Conservation (phyloP, 2,329 filamentous ascomycete genomes). For the Colletotrichum sidae region DNA sequence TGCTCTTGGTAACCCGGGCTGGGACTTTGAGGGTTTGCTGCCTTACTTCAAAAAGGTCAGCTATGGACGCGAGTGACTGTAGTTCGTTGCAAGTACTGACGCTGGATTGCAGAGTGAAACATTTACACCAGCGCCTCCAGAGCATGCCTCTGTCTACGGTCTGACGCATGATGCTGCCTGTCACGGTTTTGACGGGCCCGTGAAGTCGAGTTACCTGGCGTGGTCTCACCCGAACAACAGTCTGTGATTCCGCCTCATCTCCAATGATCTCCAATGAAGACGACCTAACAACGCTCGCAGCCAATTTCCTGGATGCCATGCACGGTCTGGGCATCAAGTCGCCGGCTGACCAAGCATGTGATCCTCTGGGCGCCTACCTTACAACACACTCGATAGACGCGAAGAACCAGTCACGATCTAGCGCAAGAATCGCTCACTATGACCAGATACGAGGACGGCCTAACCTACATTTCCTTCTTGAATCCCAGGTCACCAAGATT, state of each 20-base stretch:
- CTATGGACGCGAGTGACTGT: neutral
- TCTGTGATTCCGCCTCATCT: neutral
- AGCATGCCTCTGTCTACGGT: slow-evolving; percentile 34
- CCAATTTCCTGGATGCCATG: slow-evolving; percentile 20
- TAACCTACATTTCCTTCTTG: slow-evolving; percentile 36
- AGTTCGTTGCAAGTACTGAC: neutral
- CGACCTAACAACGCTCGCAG: neutral
- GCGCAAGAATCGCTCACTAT: slow-evolving; percentile 22
- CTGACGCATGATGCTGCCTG: slow-evolving; percentile 35
- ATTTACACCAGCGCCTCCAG: slow-evolving; percentile 36
- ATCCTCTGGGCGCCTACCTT: slow-evolving; percentile 21
- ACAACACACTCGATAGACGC: slow-evolving; percentile 20
- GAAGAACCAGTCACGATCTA: slow-evolving; percentile 24
- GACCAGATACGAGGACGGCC: neutral
- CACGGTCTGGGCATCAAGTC: slow-evolving; percentile 15
- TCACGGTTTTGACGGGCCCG: slow-evolving; percentile 17
- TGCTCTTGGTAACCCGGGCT: slow-evolving; percentile 47
- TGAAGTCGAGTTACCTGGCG: slow-evolving; percentile 27
- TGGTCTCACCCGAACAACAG: slow-evolving; percentile 31
- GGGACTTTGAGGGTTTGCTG: slow-evolving; percentile 51
- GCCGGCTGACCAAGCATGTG: slow-evolving; percentile 10
- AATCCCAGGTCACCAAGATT: slow-evolving; percentile 38
- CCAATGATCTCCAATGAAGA: accelerated
- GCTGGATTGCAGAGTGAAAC: slow-evolving; percentile 19
- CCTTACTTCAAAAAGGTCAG: slow-evolving; percentile 45